phyloP scores from a whole-genome alignment of 176 grass and related monocot genomes.

The Cenchrus purpureus region DNA sequence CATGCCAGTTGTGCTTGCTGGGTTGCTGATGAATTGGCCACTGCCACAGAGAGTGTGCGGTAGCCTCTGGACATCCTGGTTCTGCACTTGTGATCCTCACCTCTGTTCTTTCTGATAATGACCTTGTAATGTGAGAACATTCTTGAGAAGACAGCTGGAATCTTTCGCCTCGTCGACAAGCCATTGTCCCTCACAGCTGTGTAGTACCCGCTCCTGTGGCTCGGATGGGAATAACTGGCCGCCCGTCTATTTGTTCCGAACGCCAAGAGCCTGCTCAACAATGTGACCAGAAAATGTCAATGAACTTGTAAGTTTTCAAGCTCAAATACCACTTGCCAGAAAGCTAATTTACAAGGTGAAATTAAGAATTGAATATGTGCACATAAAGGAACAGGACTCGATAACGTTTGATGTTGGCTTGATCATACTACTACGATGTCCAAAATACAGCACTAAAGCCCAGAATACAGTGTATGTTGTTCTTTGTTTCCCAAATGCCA shows the following conservation, averaged over 20 bases:
- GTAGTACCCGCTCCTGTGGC: slow-evolving; percentile 37
- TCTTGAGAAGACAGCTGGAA: slow-evolving; percentile 55
- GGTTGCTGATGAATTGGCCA: slow-evolving; percentile 45
- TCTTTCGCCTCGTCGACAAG: slow-evolving; percentile 40
- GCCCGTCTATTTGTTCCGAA: slow-evolving; percentile 59
- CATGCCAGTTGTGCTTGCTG: slow-evolving; percentile 62
- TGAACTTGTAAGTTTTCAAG: slow-evolving; percentile 11
- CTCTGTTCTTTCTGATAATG: slow-evolving; percentile 39
- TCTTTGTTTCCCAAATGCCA: background rate
- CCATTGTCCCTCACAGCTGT: slow-evolving; percentile 54
- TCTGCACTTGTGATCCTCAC: slow-evolving; percentile 44
- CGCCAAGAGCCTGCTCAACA: slow-evolving; percentile 64
- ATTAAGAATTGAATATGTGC: background rate
- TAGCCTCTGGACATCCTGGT: slow-evolving; percentile 50
- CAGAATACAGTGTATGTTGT: background rate
- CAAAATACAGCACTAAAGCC: background rate
- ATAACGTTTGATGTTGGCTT: background rate
- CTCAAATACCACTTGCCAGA: background rate
- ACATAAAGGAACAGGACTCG: background rate
- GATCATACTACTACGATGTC: background rate
- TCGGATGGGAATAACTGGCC: slow-evolving; percentile 59
- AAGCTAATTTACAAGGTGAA: background rate
- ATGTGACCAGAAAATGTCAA: slow-evolving; percentile 12
- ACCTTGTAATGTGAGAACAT: slow-evolving; percentile 69
- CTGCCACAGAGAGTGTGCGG: slow-evolving; percentile 34